phyloP scores from a whole-genome alignment of 2,329 filamentous ascomycete genomes.

The Arachnomyces sp. region DNA sequence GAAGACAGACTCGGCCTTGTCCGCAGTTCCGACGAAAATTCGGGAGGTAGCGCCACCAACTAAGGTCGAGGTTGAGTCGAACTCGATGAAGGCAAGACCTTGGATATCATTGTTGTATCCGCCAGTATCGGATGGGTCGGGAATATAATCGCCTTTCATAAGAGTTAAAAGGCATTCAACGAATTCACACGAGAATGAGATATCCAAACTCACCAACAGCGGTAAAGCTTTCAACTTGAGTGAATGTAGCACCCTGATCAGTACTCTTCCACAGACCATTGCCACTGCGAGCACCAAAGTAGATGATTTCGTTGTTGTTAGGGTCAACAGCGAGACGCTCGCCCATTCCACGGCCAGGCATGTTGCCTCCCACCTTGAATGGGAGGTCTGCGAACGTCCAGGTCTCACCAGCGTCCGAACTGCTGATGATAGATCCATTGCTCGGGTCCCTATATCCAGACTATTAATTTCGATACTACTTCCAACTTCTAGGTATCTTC shows the following conservation, averaged over 20 bases:
- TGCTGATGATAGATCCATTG: conserved; percentile 48
- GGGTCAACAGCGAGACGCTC: conserved; percentile 54
- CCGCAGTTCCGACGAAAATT: conserved; percentile 51
- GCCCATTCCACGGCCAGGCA: conserved; percentile 54
- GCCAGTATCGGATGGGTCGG: conserved; percentile 38
- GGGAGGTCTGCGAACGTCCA: conserved; percentile 45
- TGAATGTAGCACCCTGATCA: conserved; percentile 48
- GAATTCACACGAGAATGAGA: not conserved
- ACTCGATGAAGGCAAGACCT: conserved; percentile 45
- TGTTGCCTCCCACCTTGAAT: conserved; percentile 57
- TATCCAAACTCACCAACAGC: conserved; percentile 25
- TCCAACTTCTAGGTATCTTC: conserved; percentile 8
- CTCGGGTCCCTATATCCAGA: conserved; percentile 41
- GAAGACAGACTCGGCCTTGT: conserved; percentile 49
- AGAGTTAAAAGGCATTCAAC: too few relatives aligned
- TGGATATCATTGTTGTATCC: conserved; percentile 21
- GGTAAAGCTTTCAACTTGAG: conserved; percentile 46
- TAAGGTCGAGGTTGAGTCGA: conserved; percentile 45
- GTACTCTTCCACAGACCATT: conserved; percentile 54
- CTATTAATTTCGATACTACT: conserved; percentile 23
- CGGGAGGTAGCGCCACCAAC: conserved; percentile 45
- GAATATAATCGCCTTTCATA: conserved; percentile 19
- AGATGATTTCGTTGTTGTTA: conserved; percentile 49
- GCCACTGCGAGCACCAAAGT: conserved; percentile 52
- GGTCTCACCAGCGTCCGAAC: conserved; percentile 47